A percentile compares a stretch with the other conserved stretches of the same genome.
These are phyloP conservation scores for Delitschia confertaspora DNA, from an alignment of 495 filamentous ascomycete species.

Conservation along the genomic window DNA sequence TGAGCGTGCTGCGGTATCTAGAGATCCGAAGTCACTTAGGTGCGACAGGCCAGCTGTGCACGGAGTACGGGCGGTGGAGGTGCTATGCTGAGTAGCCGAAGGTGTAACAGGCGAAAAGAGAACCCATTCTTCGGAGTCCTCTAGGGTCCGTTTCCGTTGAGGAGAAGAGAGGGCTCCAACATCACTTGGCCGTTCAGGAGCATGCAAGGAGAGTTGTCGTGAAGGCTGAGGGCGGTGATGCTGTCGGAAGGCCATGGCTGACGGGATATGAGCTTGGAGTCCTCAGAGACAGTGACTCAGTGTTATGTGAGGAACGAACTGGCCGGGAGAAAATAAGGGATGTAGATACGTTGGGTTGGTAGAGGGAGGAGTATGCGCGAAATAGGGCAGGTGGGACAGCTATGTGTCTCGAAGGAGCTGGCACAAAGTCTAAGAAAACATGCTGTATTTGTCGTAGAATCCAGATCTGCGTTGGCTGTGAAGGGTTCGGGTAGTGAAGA, in stretches of 20 bases:
- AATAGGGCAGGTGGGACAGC: too few relatives aligned
- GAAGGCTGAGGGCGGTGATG: slow-evolving; percentile 48
- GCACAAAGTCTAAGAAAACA: too few relatives aligned
- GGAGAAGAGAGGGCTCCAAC: slow-evolving; percentile 28
- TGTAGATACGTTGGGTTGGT: background rate
- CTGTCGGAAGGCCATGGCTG: slow-evolving; percentile 75
- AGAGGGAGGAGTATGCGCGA: background rate
- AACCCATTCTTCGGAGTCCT: slow-evolving; percentile 88
- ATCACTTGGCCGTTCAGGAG: slow-evolving; percentile 38
- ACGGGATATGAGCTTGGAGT: slow-evolving; percentile 2
- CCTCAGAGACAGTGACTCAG: too few relatives aligned
- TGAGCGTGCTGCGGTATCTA: slow-evolving; percentile 53
- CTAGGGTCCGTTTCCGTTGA: slow-evolving; percentile 36
- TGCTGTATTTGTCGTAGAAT: too few relatives aligned
- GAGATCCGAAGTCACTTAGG: slow-evolving; percentile 77
- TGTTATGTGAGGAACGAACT: too few relatives aligned
- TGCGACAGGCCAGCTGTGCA: slow-evolving; percentile 65
- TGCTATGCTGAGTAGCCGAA: slow-evolving; percentile 57
- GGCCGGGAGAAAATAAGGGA: background rate
- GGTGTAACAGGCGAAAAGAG: slow-evolving; percentile 75
- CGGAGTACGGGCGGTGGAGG: slow-evolving; percentile 62
- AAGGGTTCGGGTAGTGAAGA: too few relatives aligned
- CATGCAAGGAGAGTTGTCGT: slow-evolving; percentile 48
- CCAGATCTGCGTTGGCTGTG: too few relatives aligned
- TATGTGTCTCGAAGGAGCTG: too few relatives aligned